Evolutionary conservation across 495 filamentous ascomycete genomes (phyloP).

Genomic region (Aspergillus wentii): DNA sequence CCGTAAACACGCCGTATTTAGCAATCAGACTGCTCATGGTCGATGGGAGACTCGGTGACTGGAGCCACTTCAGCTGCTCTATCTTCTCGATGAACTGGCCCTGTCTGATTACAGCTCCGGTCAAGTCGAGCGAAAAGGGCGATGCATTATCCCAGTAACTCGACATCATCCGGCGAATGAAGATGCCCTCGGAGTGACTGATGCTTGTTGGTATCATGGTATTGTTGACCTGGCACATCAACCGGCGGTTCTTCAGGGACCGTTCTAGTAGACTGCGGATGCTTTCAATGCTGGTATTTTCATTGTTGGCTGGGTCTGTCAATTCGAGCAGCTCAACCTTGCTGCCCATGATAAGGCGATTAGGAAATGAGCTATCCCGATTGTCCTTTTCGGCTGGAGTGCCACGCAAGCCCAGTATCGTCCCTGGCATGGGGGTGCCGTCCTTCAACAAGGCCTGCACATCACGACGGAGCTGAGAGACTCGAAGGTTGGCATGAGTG

Average conservation of each 20-base stretch:
- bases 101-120: slow-evolving; percentile 76
- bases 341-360: slow-evolving; percentile 48
- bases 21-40: slow-evolving; percentile 63
- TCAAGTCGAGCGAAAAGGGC: slow-evolving; percentile 67
- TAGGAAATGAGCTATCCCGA: slow-evolving; percentile 44
- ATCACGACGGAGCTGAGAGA: slow-evolving; percentile 55
- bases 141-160: slow-evolving; percentile 75
- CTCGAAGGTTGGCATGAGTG: slow-evolving; percentile 42
- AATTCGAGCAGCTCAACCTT: slow-evolving; percentile 28
- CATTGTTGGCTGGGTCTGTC: slow-evolving; percentile 12
- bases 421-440: slow-evolving; percentile 59
- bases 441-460: slow-evolving; percentile 34
- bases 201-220: no score
- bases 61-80: slow-evolving; percentile 71
- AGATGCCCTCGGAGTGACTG: slow-evolving; percentile 35
- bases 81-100: slow-evolving; percentile 79
- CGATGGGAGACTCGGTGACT: slow-evolving; percentile 53
- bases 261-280: slow-evolving; percentile 14
- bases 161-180: slow-evolving; percentile 69
- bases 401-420: slow-evolving; percentile 41
- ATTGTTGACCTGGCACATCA: no score
- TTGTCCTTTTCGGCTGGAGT: slow-evolving; percentile 6
- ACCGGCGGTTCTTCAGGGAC: neutral
- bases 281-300: slow-evolving; percentile 9
- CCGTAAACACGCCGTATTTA: slow-evolving; percentile 68